Evolutionary conservation across 768 basidiomycete genomes (phyloP).

Genomic region (Lactarius tabidus): DNA sequence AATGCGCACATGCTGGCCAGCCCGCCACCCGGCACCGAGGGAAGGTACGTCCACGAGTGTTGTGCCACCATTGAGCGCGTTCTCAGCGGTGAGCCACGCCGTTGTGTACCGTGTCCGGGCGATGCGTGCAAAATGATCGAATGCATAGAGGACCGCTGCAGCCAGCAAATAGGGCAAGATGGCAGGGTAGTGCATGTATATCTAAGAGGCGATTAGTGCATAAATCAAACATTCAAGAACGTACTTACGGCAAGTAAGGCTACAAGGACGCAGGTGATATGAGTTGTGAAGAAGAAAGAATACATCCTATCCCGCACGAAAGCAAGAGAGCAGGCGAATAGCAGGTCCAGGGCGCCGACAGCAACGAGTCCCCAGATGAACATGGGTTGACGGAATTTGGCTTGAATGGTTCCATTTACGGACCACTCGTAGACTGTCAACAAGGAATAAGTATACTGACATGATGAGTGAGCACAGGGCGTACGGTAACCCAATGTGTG

Average conservation of each 20-base stretch:
- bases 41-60: slow-evolving; percentile 46
- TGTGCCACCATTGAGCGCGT: slow-evolving; percentile 38
- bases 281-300: slow-evolving; percentile 41
- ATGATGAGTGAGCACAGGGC: slow-evolving; percentile 15
- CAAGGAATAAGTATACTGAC: not conserved
- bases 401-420: not conserved
- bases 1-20: slow-evolving; percentile 58
- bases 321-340: slow-evolving; percentile 40
- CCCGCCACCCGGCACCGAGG: slow-evolving; percentile 50
- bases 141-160: slow-evolving; percentile 38
- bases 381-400: not conserved
- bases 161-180: slow-evolving; percentile 42
- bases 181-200: slow-evolving; percentile 17
- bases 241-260: slow-evolving; percentile 34
- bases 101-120: slow-evolving; percentile 42
- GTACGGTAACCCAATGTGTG: slow-evolving; percentile 42
- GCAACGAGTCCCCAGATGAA: slow-evolving; percentile 34
- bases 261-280: slow-evolving; percentile 41
- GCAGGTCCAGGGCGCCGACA: slow-evolving; percentile 34
- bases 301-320: slow-evolving; percentile 42
- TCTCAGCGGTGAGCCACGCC: slow-evolving; percentile 44
- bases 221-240: not conserved
- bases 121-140: slow-evolving; percentile 46
- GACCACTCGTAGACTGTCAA: slow-evolving; percentile 14
- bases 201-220: slow-evolving; percentile 19